Base-by-base conservation (phyloP, 176 grass and related monocot species). In the Avena eriantha region DNA sequence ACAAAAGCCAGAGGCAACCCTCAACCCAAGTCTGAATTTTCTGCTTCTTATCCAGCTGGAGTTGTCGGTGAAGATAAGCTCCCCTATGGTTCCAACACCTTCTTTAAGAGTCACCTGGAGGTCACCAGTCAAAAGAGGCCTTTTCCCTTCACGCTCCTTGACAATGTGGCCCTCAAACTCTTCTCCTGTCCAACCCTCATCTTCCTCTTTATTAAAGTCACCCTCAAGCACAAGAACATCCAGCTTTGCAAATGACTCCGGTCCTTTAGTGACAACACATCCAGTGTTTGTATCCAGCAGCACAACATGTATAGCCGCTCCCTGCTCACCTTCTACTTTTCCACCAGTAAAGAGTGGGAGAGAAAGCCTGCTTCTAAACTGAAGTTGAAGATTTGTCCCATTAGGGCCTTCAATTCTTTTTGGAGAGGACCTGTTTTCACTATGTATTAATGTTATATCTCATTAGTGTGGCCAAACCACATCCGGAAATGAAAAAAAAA, bases 1-100 rank as follows among this genome's bases (percentile, higher is more conserved):
- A 83, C 86, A 91, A 90, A 82, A 92, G 8, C 88, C 95, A 80
- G 92, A 45, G 53, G 90, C 84, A 85, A 89, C 50, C 90, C 88
- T 97, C 57, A 97, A 81, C 66, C 92, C 95, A 73, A 97, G 92
- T 86, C 92, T 92, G 59, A 97, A 97, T 88, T 97, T 97, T 18
- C 95, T 93, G 79, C 95, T 97, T 87, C 95, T 89, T 87, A 97
- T 97, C 95, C 95, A 97, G 88, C 95, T 97, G 24, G 95, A 97
- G 74, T 97, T 97, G 74, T 97, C 95, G 19, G 95, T 97, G 77
- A 97, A 97, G 66, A 90, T 94, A 84, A 97, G 90, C 85, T 97
- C 95, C 66, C 95, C 95, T 83, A 97, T 86, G 39, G 92, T 97
- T 67, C 95, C 95, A 82, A 97, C 92, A 84, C 95, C 95, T 89